Conservation (phyloP, 2,329 filamentous ascomycete genomes). For the Stemphylium vesicarium region DNA sequence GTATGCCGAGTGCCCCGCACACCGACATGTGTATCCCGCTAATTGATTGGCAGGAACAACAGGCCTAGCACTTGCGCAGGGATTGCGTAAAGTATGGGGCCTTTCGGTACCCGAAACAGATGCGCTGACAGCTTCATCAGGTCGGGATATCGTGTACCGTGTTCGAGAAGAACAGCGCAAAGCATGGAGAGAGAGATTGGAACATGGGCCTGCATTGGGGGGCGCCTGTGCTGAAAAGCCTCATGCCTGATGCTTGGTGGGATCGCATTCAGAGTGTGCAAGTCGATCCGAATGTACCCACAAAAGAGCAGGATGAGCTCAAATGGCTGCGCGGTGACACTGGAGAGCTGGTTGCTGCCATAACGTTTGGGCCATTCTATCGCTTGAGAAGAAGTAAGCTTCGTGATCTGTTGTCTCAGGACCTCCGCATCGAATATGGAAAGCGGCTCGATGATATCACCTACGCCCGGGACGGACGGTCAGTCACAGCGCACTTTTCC, state of each 20-base stretch:
- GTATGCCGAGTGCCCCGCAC: slow-evolving; percentile 23
- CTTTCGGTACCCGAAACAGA: too few relatives aligned
- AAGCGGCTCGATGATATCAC: slow-evolving; percentile 49
- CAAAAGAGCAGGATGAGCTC: slow-evolving; percentile 43
- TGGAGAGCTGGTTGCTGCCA: slow-evolving; percentile 43
- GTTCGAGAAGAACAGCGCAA: slow-evolving; percentile 62
- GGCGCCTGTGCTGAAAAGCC: slow-evolving; percentile 57
- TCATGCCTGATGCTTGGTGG: slow-evolving; percentile 60
- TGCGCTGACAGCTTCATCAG: slow-evolving; percentile 24
- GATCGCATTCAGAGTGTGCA: slow-evolving; percentile 57
- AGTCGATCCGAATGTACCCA: slow-evolving; percentile 59
- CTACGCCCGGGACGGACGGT: slow-evolving; percentile 38
- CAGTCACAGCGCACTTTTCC: slow-evolving; percentile 45
- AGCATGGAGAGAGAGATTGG: slow-evolving; percentile 62
- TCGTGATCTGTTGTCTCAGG: slow-evolving; percentile 36
- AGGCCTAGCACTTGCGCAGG: slow-evolving; percentile 47
- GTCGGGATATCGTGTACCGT: slow-evolving; percentile 55
- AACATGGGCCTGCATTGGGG: slow-evolving; percentile 70
- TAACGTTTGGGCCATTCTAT: slow-evolving; percentile 45
- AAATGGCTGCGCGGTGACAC: slow-evolving; percentile 45
- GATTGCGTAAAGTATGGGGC: slow-evolving; percentile 39
- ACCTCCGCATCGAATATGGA: slow-evolving; percentile 44
- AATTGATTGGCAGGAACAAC: slow-evolving; percentile 36
- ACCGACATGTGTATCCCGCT: slow-evolving; percentile 5
- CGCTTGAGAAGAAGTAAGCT: slow-evolving; percentile 46